These are phyloP conservation scores for Scenedesmus sp. DNA, from an alignment of 163 green algal species.

Conservation along the genomic window DNA sequence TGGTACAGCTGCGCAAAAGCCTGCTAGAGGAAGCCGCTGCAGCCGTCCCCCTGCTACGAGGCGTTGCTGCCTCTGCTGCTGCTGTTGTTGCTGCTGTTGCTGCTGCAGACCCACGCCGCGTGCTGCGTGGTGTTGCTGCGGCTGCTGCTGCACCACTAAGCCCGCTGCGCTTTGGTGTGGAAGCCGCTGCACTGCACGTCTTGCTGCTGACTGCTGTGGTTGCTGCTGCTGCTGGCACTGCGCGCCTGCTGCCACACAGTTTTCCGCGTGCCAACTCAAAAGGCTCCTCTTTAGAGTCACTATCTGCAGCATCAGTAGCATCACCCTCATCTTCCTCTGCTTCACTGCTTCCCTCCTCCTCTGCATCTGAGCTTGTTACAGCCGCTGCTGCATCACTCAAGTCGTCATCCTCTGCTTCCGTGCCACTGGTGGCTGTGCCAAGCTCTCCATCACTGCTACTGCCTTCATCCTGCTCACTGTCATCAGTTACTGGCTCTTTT, in stretches of 20 bases:
- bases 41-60: neutral
- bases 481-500: neutral
- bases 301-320: neutral
- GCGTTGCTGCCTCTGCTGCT: slow-evolving; percentile 7
- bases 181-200: neutral
- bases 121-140: slow-evolving; percentile 14
- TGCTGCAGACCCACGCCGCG: neutral
- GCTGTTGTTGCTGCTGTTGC: neutral
- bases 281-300: neutral
- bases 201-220: neutral
- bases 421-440: neutral
- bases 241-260: neutral
- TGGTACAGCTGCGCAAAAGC: slow-evolving; percentile 35
- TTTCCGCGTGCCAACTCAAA: neutral
- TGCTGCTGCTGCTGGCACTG: neutral
- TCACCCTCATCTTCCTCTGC: neutral
- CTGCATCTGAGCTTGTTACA: neutral
- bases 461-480: slow-evolving; percentile 8
- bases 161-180: neutral
- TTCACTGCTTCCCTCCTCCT: neutral
- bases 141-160: neutral
- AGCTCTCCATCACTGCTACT: slow-evolving; percentile 14
- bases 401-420: slow-evolving; percentile 7
- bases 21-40: neutral
- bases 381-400: slow-evolving; percentile 5